Base-by-base conservation (phyloP, 2,329 filamentous ascomycete species). In the Pseudogymnoascus sp. region DNA sequence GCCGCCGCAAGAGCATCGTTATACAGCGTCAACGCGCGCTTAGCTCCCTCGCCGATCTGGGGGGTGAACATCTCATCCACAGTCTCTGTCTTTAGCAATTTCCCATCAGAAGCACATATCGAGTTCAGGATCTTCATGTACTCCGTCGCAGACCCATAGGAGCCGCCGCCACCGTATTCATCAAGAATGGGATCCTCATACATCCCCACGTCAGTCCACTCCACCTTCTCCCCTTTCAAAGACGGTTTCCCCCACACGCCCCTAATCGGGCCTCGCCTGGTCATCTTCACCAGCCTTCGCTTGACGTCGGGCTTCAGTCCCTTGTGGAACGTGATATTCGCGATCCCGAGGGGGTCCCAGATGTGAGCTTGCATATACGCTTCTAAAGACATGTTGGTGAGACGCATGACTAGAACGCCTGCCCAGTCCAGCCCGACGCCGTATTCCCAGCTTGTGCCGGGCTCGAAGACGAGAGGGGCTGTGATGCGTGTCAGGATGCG, bases 361-460 rank as follows among this genome's bases (percentile, higher is more conserved):
- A 69, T 66, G 31, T 68, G 59, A 21, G 62, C 51, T 31, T 66
- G 36, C 67, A 69, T 68, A 48, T 66, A 68, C 0, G 38, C 33
- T 44, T 69, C 65, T 1, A 71, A 63, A 25, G 63, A 61, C 0
- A 35, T 63, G 9, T 64, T 62, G 29, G 62, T 66, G 1, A 66
- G 36, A 8, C 82, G 75, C 66, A 83, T 77, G 0, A 84, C 68
- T 0, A 77, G 73, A 2, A 81, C 68, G 1, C 82, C 82, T 0
- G 79, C 82, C 81, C 81, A 85, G 67, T 84, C 82, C 6, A 84
- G 73, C 9, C 71, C 71, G 5, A 75, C 74, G 1, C 81, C 78
- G 21, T 89, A 88, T 62, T 83, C 78, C 82, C 84, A 89, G 2
- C 75, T 75, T 25, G 80, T 78, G 0, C 86, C 86, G 0, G 87